Conservation (phyloP, 331 rosid genomes). For the Saraca asoca region DNA sequence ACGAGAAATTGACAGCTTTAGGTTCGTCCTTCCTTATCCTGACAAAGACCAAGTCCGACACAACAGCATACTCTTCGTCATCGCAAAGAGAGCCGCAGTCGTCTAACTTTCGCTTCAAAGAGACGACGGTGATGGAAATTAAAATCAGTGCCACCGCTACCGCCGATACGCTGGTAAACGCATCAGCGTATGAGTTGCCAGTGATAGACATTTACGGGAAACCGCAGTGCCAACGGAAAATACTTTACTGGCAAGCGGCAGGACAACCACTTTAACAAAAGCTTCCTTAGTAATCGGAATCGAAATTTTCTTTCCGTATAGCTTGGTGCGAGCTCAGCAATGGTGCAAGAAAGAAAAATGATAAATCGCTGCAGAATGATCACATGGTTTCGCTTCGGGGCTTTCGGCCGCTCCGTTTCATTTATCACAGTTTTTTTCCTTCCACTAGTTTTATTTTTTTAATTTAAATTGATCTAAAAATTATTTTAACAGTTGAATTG, state of each 20-base stretch:
- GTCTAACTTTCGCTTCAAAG: constrained; percentile 73
- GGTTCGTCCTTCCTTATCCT: constrained; percentile 70
- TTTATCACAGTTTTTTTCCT: too few relatives aligned
- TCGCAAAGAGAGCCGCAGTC: constrained; percentile 52
- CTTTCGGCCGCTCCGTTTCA: constrained; percentile 22
- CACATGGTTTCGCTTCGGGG: constrained; percentile 37
- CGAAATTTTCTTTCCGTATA: too few relatives aligned
- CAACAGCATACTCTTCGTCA: constrained; percentile 45
- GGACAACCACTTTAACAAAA: constrained; percentile 17
- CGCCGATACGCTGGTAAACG: constrained; percentile 42
- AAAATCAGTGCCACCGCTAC: constrained; percentile 24
- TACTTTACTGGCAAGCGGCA: constrained; percentile 14
- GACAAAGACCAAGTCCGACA: constrained; percentile 53
- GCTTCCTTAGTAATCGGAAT: too few relatives aligned
- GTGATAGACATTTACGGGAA: constrained; percentile 61
- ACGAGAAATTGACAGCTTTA: constrained; percentile 50
- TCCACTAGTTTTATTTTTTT: too few relatives aligned
- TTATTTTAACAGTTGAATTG: too few relatives aligned
- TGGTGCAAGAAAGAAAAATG: background rate
- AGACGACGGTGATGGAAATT: constrained; percentile 45
- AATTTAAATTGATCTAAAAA: too few relatives aligned
- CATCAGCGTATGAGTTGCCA: constrained; percentile 51
- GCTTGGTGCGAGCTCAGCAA: background rate
- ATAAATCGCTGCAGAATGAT: too few relatives aligned
- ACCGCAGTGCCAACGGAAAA: constrained; percentile 34